Evolutionary conservation across 495 filamentous ascomycete species (phyloP), one percentile per base, ranked within the genome.

Genomic region (Lasiosphaeria hispida): DNA sequence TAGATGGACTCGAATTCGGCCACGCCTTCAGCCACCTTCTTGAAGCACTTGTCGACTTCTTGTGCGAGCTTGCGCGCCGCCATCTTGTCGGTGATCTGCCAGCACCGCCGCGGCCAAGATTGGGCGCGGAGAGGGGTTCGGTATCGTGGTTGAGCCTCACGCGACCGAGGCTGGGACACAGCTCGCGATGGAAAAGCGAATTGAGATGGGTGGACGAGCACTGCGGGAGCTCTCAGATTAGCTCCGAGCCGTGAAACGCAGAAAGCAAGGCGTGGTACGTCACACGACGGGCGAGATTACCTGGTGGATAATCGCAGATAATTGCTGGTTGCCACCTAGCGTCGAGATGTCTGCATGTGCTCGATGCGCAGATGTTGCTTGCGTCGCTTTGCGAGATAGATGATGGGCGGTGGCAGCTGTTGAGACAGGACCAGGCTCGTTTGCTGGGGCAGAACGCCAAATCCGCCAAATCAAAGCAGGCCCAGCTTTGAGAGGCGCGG

Each of bases 41-140:
- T 98, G 85, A 97, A 97, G 82, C 90, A 94, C 77, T 94, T 94
- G 58, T 98, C 94, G 69, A 96, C 92, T 74, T 97, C 93, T 74
- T 96, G 92, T 69, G 91, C 88, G 48, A 96, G 85, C 80, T 98
- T 98, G 70, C 94, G 85, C 68, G 88, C 87, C 60, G 94, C 88
- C 94, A 98, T 98, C 64, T 72, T 77, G 70, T 63, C 55, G 59
- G 52, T 60, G 17, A n/a, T 37, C 37, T 37, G 53, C 53, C 59
- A 51, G 45, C 52, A 19, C 48, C 15, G 15, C 5, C 36, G 43
- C 35, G 47, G 35, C 41, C 39, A 30, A 3, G 13, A 44, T 37
- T 1, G 8, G 44, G 34, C 40, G 38, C 38, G 50, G 35, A 39
- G n/a, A 19, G 47, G 23, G 19, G 9, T 14, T 39, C 49, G 35